Base-by-base conservation (phyloP, 306 rosid genomes). In the Astragalus glycyphyllos region DNA sequence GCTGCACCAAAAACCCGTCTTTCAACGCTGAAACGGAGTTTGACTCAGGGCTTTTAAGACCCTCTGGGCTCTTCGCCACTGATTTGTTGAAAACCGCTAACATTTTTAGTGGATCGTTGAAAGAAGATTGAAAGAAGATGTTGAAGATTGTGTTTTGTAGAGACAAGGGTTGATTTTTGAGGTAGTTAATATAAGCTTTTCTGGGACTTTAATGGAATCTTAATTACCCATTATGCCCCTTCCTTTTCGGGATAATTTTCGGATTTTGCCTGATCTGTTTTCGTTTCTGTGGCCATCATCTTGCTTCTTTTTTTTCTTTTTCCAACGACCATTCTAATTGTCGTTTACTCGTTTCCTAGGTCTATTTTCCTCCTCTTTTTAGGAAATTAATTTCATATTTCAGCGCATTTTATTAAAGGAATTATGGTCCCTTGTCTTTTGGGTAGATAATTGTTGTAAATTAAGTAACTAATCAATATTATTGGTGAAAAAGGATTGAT, bases 31-130 rank as follows among this genome's bases (percentile, higher is more conserved):
- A 86, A 11, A 79, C 87, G 11, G 86, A 56, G 59, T 66, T 84
- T 14, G 99, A 79, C 15, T 82, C 65, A 65, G 96, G 92, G 55
- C 74, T 85, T 71, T 78, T 77, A 6, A 94, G 88, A 75, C 80
- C 99, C 32, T 83, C 92, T 10, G 99, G 99, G 78, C 91, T 60
- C 83, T 87, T 89, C 0, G 97, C 97, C 61, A 95, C 96, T 8
- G 92, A 87, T 76, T 91, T 84, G 62, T 91, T 86, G 76, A 95
- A 91, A 61, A 95, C 92, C 0, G 99, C 99, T 11, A 95, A 40
- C 99, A 95, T 95, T 86, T 84, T 84, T 6, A 4, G 11, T 50
- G 57, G 83, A 78, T 80, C 77, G 72, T 41, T 45, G 77, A 42
- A 56, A 60, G 71, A n/a, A 66, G 13, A 29, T 40, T 42, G 32